phyloP scores from a whole-genome alignment of 441 rosid species.

The Gossypium gossypioides region DNA sequence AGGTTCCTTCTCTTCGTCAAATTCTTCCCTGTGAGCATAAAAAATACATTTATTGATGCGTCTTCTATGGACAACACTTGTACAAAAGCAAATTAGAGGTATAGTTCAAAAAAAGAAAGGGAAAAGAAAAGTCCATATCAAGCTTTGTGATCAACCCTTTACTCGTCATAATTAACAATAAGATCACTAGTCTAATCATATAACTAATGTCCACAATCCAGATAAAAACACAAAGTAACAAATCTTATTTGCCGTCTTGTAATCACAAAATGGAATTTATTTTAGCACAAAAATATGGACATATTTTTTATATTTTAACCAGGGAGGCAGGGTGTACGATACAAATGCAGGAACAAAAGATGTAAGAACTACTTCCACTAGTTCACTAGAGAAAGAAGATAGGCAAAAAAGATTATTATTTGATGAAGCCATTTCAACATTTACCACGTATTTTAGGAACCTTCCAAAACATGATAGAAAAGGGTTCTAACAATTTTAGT shows the following conservation, averaged over 20 bases:
- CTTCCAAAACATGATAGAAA: background rate
- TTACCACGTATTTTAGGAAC: background rate
- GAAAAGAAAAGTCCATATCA: background rate
- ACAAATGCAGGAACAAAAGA: background rate
- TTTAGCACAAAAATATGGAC: background rate
- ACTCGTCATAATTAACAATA: background rate
- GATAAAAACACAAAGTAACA: background rate
- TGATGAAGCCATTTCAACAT: background rate
- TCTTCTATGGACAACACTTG: background rate
- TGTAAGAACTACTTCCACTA: background rate
- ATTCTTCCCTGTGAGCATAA: constrained; percentile 57
- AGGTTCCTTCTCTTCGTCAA: constrained; percentile 92
- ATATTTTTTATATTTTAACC: background rate
- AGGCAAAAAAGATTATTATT: background rate
- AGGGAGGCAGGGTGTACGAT: background rate
- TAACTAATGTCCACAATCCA: background rate
- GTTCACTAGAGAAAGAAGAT: background rate
- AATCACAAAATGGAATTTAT: background rate
- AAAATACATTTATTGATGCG: background rate
- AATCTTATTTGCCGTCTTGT: background rate
- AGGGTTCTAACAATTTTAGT: background rate
- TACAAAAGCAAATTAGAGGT: background rate
- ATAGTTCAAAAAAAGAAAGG: background rate
- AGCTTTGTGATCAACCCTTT: background rate
- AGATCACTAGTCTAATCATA: background rate